Evolutionary conservation across 2,329 filamentous ascomycete genomes (phyloP), one percentile per base, ranked within the genome.

Genomic region (Xylaria digitata): DNA sequence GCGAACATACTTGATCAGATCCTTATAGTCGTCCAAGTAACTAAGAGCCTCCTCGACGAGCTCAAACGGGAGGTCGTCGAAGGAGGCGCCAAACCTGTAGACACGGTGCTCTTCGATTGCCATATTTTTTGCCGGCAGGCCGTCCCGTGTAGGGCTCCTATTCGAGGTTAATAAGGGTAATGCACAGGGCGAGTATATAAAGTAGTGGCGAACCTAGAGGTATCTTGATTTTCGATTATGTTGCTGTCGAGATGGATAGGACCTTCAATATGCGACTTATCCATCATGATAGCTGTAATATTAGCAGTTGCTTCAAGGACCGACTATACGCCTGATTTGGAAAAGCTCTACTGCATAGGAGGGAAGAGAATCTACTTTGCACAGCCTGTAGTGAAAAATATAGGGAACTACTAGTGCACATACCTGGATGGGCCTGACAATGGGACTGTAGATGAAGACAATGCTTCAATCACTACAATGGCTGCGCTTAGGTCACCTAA

Each of bases 21-120:
- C 42, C 17, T 55, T 49, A 26, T 62, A 62, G 50, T 62, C 60
- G n/a, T 55, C 43, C 15, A 62, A 30, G 30, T 62, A 11, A 26
- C 50, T 17, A 6, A 62, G 42, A 7, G 55, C 8, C 6, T n/a
- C 26, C 7, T 32, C 5, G 21, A 40, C 15, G 7, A 62, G 19
- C 60, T 62, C 60, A 17, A 53, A 45, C 9, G 50, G 50, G 21
- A 62, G 3, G 30, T 21, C 17, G 40, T 62, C 45, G 11, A 62
- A 42, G 23, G 2, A 17, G 19, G 46, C 15, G 46, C 11, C 13
- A 3, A 11, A 3, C 46, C 6, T 30, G 5, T 3, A 11, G 21
- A 15, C 7, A 49, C 34, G 13, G 23, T 6, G 6, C 6, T 5
- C 3, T 17, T 54, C 13, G 19, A 3, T 2, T 42, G 32, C 34